phyloP scores from a whole-genome alignment of 768 basidiomycete genomes.

The Pilatotrama ljubarskyi region DNA sequence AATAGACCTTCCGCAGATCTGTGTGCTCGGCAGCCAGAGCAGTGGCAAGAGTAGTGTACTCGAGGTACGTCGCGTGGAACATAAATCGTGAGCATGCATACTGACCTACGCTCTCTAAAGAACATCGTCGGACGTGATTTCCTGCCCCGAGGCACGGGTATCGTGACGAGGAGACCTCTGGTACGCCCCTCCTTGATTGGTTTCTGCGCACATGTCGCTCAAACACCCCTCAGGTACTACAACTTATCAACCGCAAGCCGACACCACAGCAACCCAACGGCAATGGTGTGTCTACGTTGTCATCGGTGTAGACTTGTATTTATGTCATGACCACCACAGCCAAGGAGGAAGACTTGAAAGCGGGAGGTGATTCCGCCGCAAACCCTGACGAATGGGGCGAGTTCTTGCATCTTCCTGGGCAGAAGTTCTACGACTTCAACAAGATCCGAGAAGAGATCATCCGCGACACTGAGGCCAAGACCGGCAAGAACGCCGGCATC shows the following conservation, averaged over 20 bases:
- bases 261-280: slow-evolving; percentile 46
- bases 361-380: slow-evolving; percentile 60
- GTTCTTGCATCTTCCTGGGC: slow-evolving; percentile 92
- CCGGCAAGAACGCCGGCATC: slow-evolving; percentile 97
- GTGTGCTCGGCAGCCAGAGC: slow-evolving; percentile 88
- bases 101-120: slow-evolving; percentile 39
- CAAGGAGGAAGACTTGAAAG: slow-evolving; percentile 35
- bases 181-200: slow-evolving; percentile 45
- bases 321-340: slow-evolving; percentile 30
- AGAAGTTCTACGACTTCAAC: slow-evolving; percentile 97
- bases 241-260: slow-evolving; percentile 87
- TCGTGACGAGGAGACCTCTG: slow-evolving; percentile 95
- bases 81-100: neutral
- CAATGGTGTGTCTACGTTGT: slow-evolving; percentile 38
- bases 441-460: slow-evolving; percentile 97
- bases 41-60: slow-evolving; percentile 93
- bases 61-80: slow-evolving; percentile 55
- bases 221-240: slow-evolving; percentile 62
- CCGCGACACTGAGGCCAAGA: slow-evolving; percentile 97
- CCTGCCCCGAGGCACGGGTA: slow-evolving; percentile 97
- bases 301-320: neutral
- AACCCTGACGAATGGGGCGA: slow-evolving; percentile 99
- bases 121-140: slow-evolving; percentile 99
- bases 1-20: slow-evolving; percentile 92
- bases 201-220: neutral